Evolutionary conservation across 305 asterid species (phyloP).

Genomic region (Fraxinus baroniana): DNA sequence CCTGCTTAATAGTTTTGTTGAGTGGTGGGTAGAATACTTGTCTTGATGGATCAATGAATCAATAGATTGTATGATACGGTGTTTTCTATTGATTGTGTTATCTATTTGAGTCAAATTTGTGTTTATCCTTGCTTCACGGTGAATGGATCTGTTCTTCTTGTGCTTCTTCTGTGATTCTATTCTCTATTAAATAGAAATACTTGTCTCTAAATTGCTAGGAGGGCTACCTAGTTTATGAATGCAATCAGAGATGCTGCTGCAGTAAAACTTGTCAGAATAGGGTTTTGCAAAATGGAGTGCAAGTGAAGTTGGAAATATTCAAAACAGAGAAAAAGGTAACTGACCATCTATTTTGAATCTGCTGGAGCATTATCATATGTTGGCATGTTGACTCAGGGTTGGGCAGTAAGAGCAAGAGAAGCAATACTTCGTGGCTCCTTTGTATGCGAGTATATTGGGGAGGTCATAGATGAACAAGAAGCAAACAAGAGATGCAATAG

Average conservation of each 20-base stretch:
- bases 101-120: constrained; percentile 13
- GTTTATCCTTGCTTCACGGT: constrained; percentile 7
- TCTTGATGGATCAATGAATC: constrained; percentile 5
- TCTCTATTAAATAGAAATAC: background rate
- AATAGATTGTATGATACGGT: constrained; percentile 3
- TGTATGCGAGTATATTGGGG: constrained; percentile 96
- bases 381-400: constrained; percentile 61
- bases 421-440: constrained; percentile 87
- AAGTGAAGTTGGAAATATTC: constrained; percentile 82
- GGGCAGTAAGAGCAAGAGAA: constrained; percentile 95
- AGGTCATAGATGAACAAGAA: constrained; percentile 82
- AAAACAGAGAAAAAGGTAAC: constrained; percentile 88
- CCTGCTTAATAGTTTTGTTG: constrained; percentile 15
- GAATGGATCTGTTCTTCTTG: background rate
- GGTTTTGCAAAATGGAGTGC: constrained; percentile 92
- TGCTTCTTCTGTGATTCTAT: constrained; percentile 11
- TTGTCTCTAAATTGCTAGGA: constrained; percentile 56
- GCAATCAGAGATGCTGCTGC: constrained; percentile 87
- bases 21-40: background rate
- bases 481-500: constrained; percentile 80
- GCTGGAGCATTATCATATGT: constrained; percentile 11
- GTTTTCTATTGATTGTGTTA: background rate
- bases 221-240: constrained; percentile 95
- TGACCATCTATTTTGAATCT: constrained; percentile 14
- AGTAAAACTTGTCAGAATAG: constrained; percentile 78